These are phyloP conservation scores for Cryomyces minteri DNA, from an alignment of 495 filamentous ascomycete species.

Conservation along the genomic window DNA sequence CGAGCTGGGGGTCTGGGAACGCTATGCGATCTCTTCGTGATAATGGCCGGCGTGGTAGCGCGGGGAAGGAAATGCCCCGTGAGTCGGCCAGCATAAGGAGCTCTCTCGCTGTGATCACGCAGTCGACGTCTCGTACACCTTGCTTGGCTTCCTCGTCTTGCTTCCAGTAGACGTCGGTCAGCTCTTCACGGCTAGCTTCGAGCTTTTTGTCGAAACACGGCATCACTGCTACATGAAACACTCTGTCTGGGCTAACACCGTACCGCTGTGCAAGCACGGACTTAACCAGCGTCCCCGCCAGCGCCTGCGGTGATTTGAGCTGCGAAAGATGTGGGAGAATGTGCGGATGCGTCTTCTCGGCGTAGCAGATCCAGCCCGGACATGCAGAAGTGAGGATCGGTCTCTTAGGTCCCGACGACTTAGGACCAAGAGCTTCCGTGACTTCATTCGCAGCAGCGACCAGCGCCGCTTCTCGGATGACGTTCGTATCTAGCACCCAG, in stretches of 20 bases:
- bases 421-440: slow-evolving; percentile 12
- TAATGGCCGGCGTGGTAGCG: slow-evolving; percentile 39
- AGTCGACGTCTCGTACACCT: slow-evolving; percentile 77
- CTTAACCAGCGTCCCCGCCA: slow-evolving; percentile 79
- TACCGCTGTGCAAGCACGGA: slow-evolving; percentile 53
- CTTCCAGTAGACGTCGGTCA: slow-evolving; percentile 66
- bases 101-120: slow-evolving; percentile 90
- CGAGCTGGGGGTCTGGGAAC: slow-evolving; percentile 54
- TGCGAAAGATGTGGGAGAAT: slow-evolving; percentile 80
- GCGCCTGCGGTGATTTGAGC: slow-evolving; percentile 84
- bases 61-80: slow-evolving; percentile 52
- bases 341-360: slow-evolving; percentile 90
- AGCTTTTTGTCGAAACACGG: slow-evolving; percentile 99
- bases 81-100: slow-evolving; percentile 72
- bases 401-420: slow-evolving; percentile 28
- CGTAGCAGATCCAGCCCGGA: slow-evolving; percentile 97
- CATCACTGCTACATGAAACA: slow-evolving; percentile 93
- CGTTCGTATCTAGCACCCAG: slow-evolving; percentile 77
- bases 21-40: slow-evolving; percentile 15
- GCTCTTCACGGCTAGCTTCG: slow-evolving; percentile 80
- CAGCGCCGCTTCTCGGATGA: slow-evolving; percentile 55
- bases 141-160: slow-evolving; percentile 16
- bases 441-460: slow-evolving; percentile 68
- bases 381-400: slow-evolving; percentile 84
- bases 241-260: slow-evolving; percentile 52